Evolutionary conservation across 2,329 filamentous ascomycete species (phyloP), one percentile per base, ranked within the genome.

Genomic region (Epicoccum sorghinum): DNA sequence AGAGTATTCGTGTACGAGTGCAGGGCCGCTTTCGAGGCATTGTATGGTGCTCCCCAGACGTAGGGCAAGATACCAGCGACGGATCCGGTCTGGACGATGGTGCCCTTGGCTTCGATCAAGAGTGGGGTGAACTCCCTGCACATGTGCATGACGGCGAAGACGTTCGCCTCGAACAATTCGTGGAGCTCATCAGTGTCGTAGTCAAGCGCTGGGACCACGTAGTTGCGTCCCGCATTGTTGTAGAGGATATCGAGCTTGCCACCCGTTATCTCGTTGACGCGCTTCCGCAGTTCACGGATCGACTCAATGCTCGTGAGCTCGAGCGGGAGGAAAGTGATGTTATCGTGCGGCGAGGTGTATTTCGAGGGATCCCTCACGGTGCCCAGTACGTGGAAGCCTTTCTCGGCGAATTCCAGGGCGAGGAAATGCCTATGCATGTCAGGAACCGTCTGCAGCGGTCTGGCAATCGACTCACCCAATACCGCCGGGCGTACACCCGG

Each of bases 11-110:
- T 81, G 67, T 83, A 87, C 1, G 79, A 75, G 65, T 86, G 83
- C 32, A 87, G 65, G 0, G 85, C 84, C 0, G 83, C 84, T 67
- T 86, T 86, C 33, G 80, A 81, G 7, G 83, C 82, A 61, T 83
- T 84, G 74, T 87, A 87, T 3, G 73, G 73, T 35, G 60, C 62
- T n/a, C 63, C 68, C 61, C 68, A 71, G 6, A 62, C 64, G 57
- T 70, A 74, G 0, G 68, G 68, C 59, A 70, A 77, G 1, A 79
- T 64, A 7, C 67, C 79, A 0, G 79, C 79, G 23, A 81, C 42
- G 7, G 70, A 75, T 0, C 78, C 79, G 9, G 79, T 80, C 55
- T 77, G 73, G 6, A 79, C 78, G 36, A 80, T 79, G 0, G 77
- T 78, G 7, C 76, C 76, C 49, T 76, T 75, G 3, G 77, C 69